These are phyloP conservation scores for Ramularia endophylla DNA, from an alignment of 2,329 filamentous ascomycete species.

Conservation along the genomic window DNA sequence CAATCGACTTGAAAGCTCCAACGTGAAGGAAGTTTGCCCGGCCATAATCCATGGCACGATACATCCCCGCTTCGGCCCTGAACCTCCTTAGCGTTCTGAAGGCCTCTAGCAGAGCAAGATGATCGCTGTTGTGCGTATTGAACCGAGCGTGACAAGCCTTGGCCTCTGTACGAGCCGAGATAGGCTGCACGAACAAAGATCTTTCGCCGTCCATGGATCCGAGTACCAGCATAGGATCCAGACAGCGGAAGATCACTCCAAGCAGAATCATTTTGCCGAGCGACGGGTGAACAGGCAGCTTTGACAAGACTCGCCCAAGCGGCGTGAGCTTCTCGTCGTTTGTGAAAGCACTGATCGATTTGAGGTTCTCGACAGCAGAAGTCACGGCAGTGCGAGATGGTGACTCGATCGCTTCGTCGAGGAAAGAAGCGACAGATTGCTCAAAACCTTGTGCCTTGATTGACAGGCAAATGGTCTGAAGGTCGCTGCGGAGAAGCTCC, in stretches of 20 bases:
- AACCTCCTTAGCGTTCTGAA: constrained; percentile 35
- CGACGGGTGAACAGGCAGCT: constrained; percentile 38
- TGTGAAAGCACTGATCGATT: constrained; percentile 39
- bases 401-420: constrained; percentile 42
- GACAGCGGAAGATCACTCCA: constrained; percentile 47
- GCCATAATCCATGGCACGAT: constrained; percentile 28
- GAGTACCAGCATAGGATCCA: constrained; percentile 46
- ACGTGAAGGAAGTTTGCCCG: constrained; percentile 31
- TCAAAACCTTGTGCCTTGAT: constrained; percentile 37
- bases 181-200: constrained; percentile 31
- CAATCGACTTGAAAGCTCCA: constrained; percentile 32
- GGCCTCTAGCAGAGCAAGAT: constrained; percentile 41
- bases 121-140: constrained; percentile 39
- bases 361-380: constrained; percentile 35
- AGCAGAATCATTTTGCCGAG: constrained; percentile 47
- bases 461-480: constrained; percentile 41
- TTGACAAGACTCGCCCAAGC: constrained; percentile 41
- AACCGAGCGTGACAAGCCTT: constrained; percentile 27
- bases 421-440: constrained; percentile 36
- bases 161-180: constrained; percentile 22
- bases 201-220: constrained; percentile 32
- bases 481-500: constrained; percentile 39
- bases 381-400: constrained; percentile 35
- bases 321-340: constrained; percentile 39
- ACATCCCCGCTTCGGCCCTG: constrained; percentile 27